These are phyloP conservation scores for Ogataea pignaliae DNA, from an alignment of 805 yeast species.

Conservation along the genomic window DNA sequence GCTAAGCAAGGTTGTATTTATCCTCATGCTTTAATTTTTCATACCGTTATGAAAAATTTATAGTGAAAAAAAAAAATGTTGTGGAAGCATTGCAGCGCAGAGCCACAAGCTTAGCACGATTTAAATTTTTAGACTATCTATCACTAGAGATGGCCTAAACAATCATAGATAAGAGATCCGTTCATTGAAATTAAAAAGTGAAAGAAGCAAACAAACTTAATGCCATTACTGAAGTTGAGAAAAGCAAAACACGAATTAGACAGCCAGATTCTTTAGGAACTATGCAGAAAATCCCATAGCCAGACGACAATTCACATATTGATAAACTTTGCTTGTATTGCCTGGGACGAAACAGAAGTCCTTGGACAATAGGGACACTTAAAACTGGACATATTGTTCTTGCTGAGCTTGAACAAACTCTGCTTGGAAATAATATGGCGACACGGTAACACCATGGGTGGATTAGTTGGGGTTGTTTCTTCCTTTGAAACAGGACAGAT, in stretches of 20 bases:
- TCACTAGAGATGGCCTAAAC: too few species aligned
- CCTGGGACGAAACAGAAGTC: conserved; percentile 37
- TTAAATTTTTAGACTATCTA: too few species aligned
- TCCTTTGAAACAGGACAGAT: conserved; percentile 70
- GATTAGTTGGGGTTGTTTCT: conserved; percentile 54
- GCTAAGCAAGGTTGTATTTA: too few species aligned
- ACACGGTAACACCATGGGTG: conserved; percentile 41
- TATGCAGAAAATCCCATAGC: background rate
- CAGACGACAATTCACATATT: conserved; percentile 18
- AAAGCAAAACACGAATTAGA: background rate
- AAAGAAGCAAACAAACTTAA: too few species aligned
- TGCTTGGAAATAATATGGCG: conserved; percentile 54
- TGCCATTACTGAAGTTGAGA: too few species aligned
- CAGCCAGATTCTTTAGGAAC: background rate
- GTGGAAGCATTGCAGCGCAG: too few species aligned
- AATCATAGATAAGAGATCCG: too few species aligned
- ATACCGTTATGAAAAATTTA: too few species aligned
- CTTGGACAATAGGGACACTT: conserved; percentile 74
- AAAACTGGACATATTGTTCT: conserved; percentile 38
- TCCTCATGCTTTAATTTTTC: too few species aligned
- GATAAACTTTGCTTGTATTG: conserved; percentile 42
- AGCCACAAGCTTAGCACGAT: too few species aligned
- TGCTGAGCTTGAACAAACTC: conserved; percentile 44
- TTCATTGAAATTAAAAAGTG: too few species aligned
- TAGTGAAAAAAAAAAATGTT: too few species aligned